Base-by-base conservation (phyloP, 768 basidiomycete species). In the Cytidiella melzeri region DNA sequence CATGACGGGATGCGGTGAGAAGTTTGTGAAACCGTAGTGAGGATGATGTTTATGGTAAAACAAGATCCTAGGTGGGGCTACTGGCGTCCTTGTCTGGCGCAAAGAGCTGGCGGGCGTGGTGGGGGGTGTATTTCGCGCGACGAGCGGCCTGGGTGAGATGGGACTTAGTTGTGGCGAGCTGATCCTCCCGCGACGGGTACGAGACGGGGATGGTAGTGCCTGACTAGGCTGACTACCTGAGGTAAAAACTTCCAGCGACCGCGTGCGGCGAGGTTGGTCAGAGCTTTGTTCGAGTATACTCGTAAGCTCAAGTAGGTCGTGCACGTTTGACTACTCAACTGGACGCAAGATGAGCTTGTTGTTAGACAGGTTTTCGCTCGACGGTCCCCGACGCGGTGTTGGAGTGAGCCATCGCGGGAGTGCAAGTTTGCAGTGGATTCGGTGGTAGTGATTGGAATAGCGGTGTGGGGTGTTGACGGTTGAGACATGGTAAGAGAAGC, bases 1-100 rank as follows among this genome's bases (percentile, higher is more conserved):
- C 9, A 69, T 56, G 9, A 88, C 76, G 39, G 77, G 70, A 61
- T 87, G 84, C 0, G 77, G 62, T 9, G 86, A 86, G 62, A 86
- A 86, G 62, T 85, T 85, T 37, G 84, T 84, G 58, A 86, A 85
- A 5, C 80, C 83, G 52, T 85, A 84, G 59, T 84, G 71, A 10
- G 82, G 80, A 39, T 76, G 69, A 11, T 75, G 67, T 58, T 78
- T 84, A 55, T 84, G 73, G 55, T 86, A 85, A 60, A 86, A 86
- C 2, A 80, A 61, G 48, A 85, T 51, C 19, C 63, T 65, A 20
- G 57, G 63, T 4, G 50, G 53, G 26, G 60, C 61, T 18, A 57
- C 20, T 25, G 23, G 52, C 20, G 42, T 54, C 45, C 41, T 28
- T 11, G 52, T 40, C 21, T 9, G 25, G 20, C 13, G 52, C 10